Evolutionary conservation across 1,284 basidiomycete species (phyloP), one percentile per base, ranked within the genome.

Genomic region (Tilletia walkeri): DNA sequence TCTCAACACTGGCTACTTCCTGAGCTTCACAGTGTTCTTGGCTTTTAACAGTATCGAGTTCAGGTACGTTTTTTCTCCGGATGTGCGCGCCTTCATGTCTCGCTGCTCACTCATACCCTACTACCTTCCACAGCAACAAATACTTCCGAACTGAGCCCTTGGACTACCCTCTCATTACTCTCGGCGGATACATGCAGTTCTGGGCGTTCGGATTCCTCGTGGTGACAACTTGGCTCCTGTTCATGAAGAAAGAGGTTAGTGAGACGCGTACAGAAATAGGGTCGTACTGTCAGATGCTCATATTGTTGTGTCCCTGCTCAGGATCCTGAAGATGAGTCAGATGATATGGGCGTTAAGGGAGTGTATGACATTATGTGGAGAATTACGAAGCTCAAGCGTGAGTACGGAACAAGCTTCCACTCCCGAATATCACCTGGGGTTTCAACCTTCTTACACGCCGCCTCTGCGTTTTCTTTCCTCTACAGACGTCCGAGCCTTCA

Each of bases 1-100:
- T 20, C 87, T 99, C 54, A 98, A 97, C 79, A 92, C 93, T 3
- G 96, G 96, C 38, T 98, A 92, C 84, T 96, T 99, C 79, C 88
- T 95, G 50, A 94, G 93, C 6, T 99, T 98, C 82, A 99, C 96
- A 36, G 94, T 99, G 36, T 99, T 99, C 82, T 88, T 99, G 41
- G 95, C 96, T 0, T 90, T 99, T 82, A 99, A 98, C 83, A 94
- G 92, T 77, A 90, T 94, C 78, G 91, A 92, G 56, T 99, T 99
- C 81, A 88, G 89, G 92, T 94, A 78, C 70, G 90, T 56, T 12
- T 87, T 10, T 14, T n/a, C 14, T 45, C 9, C n/a, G n/a, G n/a
- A n/a, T n/a, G n/a, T n/a, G n/a, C n/a, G n/a, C n/a, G n/a, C n/a
- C n/a, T n/a, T n/a, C n/a, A n/a, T n/a, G n/a, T n/a, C n/a, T n/a